Conservation (phyloP, 2,329 filamentous ascomycete genomes). For the Rutstroemia sp. region DNA sequence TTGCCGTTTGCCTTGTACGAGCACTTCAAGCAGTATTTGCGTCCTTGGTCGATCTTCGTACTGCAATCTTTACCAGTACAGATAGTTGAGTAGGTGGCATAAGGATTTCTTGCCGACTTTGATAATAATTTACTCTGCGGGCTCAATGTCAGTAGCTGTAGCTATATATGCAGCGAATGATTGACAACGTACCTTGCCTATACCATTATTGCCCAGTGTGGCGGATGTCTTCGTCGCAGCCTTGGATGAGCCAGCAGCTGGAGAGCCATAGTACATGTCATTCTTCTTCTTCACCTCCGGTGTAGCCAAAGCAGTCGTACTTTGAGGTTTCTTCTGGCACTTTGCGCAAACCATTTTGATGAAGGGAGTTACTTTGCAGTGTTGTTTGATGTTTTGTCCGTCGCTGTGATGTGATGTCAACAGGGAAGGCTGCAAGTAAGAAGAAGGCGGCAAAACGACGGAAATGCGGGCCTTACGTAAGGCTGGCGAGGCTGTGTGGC, state of each 20-base stretch:
- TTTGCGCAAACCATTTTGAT: conserved; percentile 54
- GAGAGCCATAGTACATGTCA: conserved; percentile 59
- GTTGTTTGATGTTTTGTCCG: conserved; percentile 12
- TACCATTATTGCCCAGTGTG: conserved; percentile 49
- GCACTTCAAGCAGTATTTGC: conserved; percentile 53
- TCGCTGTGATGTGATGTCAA: conserved; percentile 4
- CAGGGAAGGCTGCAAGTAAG: background rate
- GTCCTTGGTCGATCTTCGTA: conserved; percentile 54
- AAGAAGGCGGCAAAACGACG: no score
- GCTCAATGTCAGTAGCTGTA: background rate
- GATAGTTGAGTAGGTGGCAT: conserved; percentile 49
- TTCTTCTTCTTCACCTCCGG: conserved; percentile 62
- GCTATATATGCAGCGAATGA: background rate
- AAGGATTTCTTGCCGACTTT: conserved; percentile 58
- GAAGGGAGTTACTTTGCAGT: background rate
- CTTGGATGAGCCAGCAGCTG: conserved; percentile 35
- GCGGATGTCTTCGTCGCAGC: conserved; percentile 40
- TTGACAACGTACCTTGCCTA: conserved; percentile 45
- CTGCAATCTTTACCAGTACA: conserved; percentile 54
- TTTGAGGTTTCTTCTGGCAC: conserved; percentile 54
- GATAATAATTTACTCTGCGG: conserved; percentile 57
- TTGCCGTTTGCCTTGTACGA: conserved; percentile 54
- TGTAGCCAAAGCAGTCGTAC: conserved; percentile 53
- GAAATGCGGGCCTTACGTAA: conserved; percentile 1
- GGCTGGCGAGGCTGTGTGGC: background rate